Percentiles rank a stretch among this genome's conserved stretches.
phyloP scores from a whole-genome alignment of 306 rosid species.

The Elaeagnus macrophylla region DNA sequence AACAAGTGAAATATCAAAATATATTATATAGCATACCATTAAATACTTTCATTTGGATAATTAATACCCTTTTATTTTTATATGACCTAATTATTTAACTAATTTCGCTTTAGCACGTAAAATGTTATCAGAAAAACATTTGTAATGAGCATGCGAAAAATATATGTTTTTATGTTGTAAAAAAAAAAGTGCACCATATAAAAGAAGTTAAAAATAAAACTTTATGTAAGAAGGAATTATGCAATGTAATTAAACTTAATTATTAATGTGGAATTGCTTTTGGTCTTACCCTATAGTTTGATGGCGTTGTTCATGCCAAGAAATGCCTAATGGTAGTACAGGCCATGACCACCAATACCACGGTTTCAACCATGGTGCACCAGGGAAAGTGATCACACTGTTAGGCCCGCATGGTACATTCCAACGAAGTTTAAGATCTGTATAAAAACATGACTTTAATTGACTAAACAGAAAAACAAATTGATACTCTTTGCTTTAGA shows the following conservation, averaged over 20 bases:
- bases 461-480: not conserved
- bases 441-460: not conserved
- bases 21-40: too few species aligned
- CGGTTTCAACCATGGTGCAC: slow-evolving; percentile 97
- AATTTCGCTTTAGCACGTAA: too few species aligned
- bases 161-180: not conserved
- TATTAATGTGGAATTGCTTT: not conserved
- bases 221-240: too few species aligned
- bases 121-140: too few species aligned
- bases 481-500: not conserved
- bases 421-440: slow-evolving; percentile 84
- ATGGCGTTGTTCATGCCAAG: slow-evolving; percentile 75
- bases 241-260: too few species aligned
- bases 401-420: slow-evolving; percentile 96
- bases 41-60: too few species aligned
- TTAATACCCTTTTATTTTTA: too few species aligned
- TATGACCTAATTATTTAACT: too few species aligned
- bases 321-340: slow-evolving; percentile 77
- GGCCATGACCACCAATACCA: slow-evolving; percentile 99
- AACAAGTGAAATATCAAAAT: too few species aligned
- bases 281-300: slow-evolving; percentile 64
- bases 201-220: too few species aligned
- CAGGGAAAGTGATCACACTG: slow-evolving; percentile 85
- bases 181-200: too few species aligned
- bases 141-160: too few species aligned